Evolutionary conservation across 257 asterid species (phyloP), one percentile per base, ranked within the genome.

Genomic region (Nemophila menziesii): DNA sequence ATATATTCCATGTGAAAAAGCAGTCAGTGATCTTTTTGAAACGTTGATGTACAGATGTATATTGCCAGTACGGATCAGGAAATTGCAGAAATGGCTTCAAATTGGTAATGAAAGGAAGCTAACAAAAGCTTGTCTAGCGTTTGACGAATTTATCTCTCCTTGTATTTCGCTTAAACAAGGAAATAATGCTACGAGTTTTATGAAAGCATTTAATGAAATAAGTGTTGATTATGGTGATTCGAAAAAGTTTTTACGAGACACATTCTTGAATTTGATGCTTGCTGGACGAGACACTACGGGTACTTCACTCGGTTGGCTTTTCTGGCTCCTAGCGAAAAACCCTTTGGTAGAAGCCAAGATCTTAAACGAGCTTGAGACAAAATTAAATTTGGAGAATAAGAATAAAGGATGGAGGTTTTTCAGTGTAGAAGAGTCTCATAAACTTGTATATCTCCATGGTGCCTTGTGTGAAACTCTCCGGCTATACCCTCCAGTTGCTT

Each of bases 281-380:
- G 86, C 86, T 0, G 82, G 86, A 7, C 63, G 82, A 3, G 86
- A 73, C 61, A 73, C 86, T 1, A 77, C 79, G 0, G 70, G 86
- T 33, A 69, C 86, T 1, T 73, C 67, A 3, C 66, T 77, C 1
- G 72, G 81, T 2, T 77, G 86, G 86, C 50, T 73, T 44, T 46
- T 65, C 7, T 77, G 86, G 86, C 68, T 73, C 4, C 70, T 70
- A 5, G 44, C 71, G 4, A 62, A 72, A 0, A 69, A 77, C 16
- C 77, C 79, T 2, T 22, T 23, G 0, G 70, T 70, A 20, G 67
- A 64, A 22, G 38, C 7, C 3, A 62, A 40, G 34, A 67, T 77
- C 5, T 51, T 67, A 26, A 61, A 73, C 5, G 86, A 73, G 39
- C 33, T 77, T 2, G 33, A 23, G 16, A 51, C 61, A 0, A 61